Evolutionary conservation across 441 rosid genomes (phyloP), one percentile per base, ranked within the genome.

Genomic region (Pelargonium myrrhifolium): DNA sequence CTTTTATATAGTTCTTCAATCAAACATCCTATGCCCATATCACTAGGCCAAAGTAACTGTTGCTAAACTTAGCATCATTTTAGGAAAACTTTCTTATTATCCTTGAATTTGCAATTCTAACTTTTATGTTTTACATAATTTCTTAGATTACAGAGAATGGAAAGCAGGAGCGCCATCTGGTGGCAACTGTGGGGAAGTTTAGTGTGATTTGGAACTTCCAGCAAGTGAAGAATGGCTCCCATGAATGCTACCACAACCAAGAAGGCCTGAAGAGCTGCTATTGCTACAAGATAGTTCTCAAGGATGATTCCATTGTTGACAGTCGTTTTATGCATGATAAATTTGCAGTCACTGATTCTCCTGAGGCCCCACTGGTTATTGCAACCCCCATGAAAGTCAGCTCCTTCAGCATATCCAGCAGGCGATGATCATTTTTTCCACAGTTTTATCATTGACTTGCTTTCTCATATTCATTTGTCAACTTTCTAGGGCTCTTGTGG

Each of bases 321-420:
- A 91, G 99, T 72, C 89, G 99, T 62, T 94, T 94, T 90, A 91
- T 93, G 99, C 89, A 94, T 20, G 99, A 94, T 75, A 91, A 91
- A 80, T 91, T 82, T 79, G 97, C 97, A n/a, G 89, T 86, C 71
- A 84, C 80, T 3, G 96, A 91, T 70, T 89, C 97, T 67, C 97
- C 97, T 6, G 96, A 94, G 83, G 99, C 99, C 49, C 97, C 99
- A 31, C 78, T 93, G 74, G 99, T 93, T 73, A 89, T 93, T 74
- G 99, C 99, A 14, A 93, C 97, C 9, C 89, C 90, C 39, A 72
- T 88, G 84, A 91, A 91, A 85, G 97, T 93, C 73, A 93, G 99
- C 81, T 94, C 97, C 59, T 94, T 94, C 83, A 91, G 93, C 87
- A 85, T 94, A 74, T 91, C 97, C 59, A 91, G 81, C 85, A 85